Conservation (phyloP, 768 basidiomycete genomes). For the Rhodosporidiobolus odoratus region DNA sequence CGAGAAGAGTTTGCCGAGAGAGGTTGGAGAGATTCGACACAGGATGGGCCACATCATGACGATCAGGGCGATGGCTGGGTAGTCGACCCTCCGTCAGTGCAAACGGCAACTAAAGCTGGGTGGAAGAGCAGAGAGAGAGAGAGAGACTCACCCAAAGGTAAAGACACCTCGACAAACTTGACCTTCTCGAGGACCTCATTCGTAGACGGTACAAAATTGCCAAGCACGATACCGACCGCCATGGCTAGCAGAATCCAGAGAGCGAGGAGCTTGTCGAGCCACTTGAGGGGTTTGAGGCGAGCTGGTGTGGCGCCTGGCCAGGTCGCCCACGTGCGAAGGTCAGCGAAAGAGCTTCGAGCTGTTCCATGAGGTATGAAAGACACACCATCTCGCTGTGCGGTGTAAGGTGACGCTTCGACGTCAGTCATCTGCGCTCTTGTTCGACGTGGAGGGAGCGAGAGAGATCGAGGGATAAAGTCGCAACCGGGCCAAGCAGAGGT, state of each 20-base stretch:
- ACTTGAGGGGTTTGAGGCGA: conserved; percentile 7
- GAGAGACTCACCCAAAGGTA: conserved; percentile 54
- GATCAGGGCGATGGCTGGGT: conserved; percentile 62
- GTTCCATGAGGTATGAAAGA: no score
- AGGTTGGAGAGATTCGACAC: conserved; percentile 65
- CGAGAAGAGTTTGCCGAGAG: conserved; percentile 57
- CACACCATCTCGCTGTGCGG: background rate
- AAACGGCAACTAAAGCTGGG: no score
- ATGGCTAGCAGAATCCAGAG: conserved; percentile 59
- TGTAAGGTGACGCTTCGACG: background rate
- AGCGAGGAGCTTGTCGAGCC: conserved; percentile 25
- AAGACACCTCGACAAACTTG: conserved; percentile 64
- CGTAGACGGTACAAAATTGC: conserved; percentile 55
- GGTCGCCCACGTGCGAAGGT: background rate
- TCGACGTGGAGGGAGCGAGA: no score
- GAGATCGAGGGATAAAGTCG: no score
- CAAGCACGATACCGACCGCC: conserved; percentile 70
- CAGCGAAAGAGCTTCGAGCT: no score
- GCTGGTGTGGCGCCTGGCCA: no score
- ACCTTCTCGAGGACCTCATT: conserved; percentile 61
- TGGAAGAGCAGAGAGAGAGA: background rate
- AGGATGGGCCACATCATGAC: conserved; percentile 82
- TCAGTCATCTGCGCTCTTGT: no score
- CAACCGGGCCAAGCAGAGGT: no score
- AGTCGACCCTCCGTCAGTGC: background rate